These are phyloP conservation scores for Monosporascus sp. DNA, from an alignment of 2,329 filamentous ascomycete species.

Conservation along the genomic window DNA sequence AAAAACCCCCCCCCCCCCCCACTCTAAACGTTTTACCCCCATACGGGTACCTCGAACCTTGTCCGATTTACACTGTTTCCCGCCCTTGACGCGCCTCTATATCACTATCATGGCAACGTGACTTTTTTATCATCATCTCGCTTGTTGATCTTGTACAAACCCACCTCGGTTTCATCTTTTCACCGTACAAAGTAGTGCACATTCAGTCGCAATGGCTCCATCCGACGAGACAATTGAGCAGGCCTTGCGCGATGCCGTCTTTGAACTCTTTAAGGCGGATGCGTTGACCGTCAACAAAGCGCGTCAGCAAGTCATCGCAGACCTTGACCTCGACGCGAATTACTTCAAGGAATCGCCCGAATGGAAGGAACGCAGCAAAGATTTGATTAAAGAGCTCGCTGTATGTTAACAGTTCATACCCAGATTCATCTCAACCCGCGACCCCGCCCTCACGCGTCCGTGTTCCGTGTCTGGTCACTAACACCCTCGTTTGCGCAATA, in stretches of 20 bases:
- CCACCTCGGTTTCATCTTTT: not conserved
- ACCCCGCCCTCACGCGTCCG: not conserved
- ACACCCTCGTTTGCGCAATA: constrained; percentile 10
- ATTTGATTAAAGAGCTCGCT: constrained; percentile 48
- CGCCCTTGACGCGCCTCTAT: not conserved
- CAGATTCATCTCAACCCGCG: not conserved
- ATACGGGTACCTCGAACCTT: too few relatives aligned
- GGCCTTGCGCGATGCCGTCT: constrained; percentile 42
- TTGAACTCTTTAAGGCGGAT: constrained; percentile 37
- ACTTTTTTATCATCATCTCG: too few relatives aligned
- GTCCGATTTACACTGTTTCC: too few relatives aligned
- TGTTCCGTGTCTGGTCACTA: constrained; percentile 5
- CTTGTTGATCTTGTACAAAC: too few relatives aligned
- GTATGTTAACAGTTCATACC: constrained; percentile 33
- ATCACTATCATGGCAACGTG: too few relatives aligned
- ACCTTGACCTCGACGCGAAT: constrained; percentile 41
- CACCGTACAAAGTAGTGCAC: not conserved
- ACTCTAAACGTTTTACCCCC: too few relatives aligned
- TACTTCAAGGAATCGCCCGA: constrained; percentile 40
- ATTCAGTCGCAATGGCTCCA: constrained; percentile 31
- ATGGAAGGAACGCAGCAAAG: constrained; percentile 57
- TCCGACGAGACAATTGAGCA: constrained; percentile 37
- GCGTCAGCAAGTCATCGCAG: constrained; percentile 45
- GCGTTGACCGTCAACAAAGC: constrained; percentile 52
- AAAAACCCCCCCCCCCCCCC: too few relatives aligned